Evolutionary conservation across 78 protist genomes (phyloP).

Genomic region (Anaeramoeba ignava): DNA sequence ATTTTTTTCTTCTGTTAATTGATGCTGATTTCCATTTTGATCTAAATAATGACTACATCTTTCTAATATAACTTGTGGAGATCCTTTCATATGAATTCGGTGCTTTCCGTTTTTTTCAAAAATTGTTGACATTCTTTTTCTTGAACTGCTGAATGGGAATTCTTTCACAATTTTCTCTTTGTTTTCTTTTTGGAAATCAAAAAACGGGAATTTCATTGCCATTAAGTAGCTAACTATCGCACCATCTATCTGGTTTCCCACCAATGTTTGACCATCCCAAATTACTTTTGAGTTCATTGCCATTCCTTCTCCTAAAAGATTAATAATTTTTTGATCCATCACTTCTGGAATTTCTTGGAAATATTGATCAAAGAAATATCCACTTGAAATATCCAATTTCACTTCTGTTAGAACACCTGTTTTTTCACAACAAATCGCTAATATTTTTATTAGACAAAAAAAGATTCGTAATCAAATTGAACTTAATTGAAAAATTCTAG

Average conservation of each 20-base stretch:
- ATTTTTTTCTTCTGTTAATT: neutral
- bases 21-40: neutral
- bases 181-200: neutral
- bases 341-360: neutral
- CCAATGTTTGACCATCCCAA: neutral
- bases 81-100: neutral
- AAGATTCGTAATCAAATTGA: too few relatives aligned
- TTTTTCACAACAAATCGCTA: conserved; percentile 64
- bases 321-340: neutral
- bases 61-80: neutral
- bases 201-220: neutral
- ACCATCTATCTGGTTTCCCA: neutral
- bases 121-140: conserved; percentile 3
- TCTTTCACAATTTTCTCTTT: neutral
- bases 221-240: neutral
- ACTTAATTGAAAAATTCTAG: too few relatives aligned
- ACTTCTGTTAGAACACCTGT: conserved; percentile 90
- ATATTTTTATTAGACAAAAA: too few relatives aligned
- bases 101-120: neutral
- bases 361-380: neutral
- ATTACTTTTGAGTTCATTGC: neutral
- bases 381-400: conserved; percentile 74
- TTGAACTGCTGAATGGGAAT: neutral
- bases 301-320: neutral
- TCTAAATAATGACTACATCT: neutral